A percentile compares a stretch with the other conserved stretches of the same genome.
Conservation (phyloP, 2,329 filamentous ascomycete genomes). For the Ceratocystis destructans region DNA sequence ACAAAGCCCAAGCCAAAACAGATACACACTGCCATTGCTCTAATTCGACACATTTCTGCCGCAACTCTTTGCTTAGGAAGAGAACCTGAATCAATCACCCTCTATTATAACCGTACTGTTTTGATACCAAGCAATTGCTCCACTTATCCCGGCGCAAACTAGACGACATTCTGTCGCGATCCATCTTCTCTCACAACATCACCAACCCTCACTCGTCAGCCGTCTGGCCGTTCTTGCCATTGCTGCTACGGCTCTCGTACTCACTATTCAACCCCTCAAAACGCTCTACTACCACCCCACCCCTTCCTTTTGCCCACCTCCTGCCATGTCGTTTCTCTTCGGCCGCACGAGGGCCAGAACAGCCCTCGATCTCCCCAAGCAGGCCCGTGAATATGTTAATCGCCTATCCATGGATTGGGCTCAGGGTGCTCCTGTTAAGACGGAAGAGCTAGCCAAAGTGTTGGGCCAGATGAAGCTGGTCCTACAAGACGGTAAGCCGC, state of each 20-base stretch:
- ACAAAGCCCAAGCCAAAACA: not conserved
- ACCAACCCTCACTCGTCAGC: not conserved
- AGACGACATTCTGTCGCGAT: not conserved
- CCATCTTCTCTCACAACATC: not conserved
- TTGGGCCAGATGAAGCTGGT: conserved; percentile 84
- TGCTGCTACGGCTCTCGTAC: not conserved
- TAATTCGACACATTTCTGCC: not conserved
- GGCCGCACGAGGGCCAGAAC: conserved; percentile 39
- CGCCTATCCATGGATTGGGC: conserved; percentile 22
- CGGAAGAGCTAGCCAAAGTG: conserved; percentile 75
- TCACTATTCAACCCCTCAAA: not conserved
- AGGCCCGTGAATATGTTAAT: conserved; percentile 28
- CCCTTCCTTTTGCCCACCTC: not conserved
- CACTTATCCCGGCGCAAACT: not conserved
- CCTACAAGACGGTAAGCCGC: conserved; percentile 68
- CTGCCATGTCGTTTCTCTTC: conserved; percentile 42
- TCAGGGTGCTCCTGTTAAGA: conserved; percentile 34
- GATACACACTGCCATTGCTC: not conserved
- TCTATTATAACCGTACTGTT: not conserved
- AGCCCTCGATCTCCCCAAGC: conserved; percentile 40
- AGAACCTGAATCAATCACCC: not conserved
- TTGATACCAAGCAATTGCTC: not conserved
- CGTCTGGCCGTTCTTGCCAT: not conserved
- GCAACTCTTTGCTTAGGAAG: not conserved
- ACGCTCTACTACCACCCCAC: not conserved